Evolutionary conservation across 441 rosid genomes (phyloP).

Genomic region (Aleurites moluccanus): DNA sequence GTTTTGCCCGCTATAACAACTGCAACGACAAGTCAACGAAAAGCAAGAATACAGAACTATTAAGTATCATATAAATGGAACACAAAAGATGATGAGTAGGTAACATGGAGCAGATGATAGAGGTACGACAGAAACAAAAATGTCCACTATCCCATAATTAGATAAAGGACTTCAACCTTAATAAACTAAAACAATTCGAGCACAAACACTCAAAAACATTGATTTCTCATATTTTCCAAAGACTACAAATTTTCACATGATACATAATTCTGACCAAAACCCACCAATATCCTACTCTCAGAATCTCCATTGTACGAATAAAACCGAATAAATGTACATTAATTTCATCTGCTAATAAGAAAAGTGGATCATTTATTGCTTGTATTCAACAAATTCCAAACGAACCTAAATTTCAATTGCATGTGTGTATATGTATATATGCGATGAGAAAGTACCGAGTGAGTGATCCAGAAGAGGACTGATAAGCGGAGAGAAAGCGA

Average conservation of each 20-base stretch:
- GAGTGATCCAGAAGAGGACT: conserved; percentile 41
- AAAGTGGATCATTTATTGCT: neutral
- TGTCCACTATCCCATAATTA: neutral
- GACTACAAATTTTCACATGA: no score
- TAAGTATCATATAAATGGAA: no score
- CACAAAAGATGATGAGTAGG: neutral
- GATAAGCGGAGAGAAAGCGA: conserved; percentile 58
- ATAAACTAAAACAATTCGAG: neutral
- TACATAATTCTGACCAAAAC: neutral
- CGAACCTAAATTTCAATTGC: neutral
- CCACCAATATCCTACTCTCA: neutral
- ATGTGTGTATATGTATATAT: neutral
- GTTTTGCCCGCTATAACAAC: conserved; percentile 45
- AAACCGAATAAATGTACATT: neutral
- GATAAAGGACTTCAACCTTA: neutral
- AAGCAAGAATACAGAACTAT: conserved; percentile 1
- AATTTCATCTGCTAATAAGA: neutral
- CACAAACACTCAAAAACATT: neutral
- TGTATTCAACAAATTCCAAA: neutral
- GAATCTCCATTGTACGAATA: neutral
- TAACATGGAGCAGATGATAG: neutral
- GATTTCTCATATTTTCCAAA: neutral
- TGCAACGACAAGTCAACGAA: conserved; percentile 36
- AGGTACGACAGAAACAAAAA: neutral
- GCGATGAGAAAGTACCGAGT: conserved; percentile 45